Percentiles rank a stretch among this genome's conserved stretches.
These are phyloP conservation scores for Lasiodiplodia sp. DNA, from an alignment of 2,329 filamentous ascomycete species.

Conservation along the genomic window DNA sequence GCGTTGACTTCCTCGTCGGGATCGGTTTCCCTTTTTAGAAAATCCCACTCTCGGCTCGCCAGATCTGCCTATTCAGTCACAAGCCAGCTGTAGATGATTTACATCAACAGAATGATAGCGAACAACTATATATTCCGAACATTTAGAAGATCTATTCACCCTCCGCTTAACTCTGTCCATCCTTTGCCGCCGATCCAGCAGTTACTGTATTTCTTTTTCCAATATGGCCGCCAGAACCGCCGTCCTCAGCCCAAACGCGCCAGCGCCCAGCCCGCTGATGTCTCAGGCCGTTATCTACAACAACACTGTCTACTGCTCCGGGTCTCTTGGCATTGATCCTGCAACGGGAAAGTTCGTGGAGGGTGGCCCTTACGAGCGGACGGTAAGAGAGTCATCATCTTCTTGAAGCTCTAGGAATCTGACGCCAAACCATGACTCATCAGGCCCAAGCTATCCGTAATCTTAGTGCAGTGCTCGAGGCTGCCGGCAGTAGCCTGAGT, in stretches of 20 bases:
- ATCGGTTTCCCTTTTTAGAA: neutral
- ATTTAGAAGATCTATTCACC: neutral
- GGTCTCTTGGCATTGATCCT: neutral
- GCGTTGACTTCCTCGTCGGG: neutral
- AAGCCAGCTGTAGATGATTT: neutral
- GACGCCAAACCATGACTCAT: neutral
- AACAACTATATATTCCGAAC: neutral
- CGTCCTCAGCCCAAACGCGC: neutral
- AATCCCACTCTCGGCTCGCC: neutral
- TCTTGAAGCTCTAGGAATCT: neutral
- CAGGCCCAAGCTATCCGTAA: neutral
- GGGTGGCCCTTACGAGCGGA: neutral
- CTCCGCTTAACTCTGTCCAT: neutral
- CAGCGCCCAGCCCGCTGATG: constrained; percentile 7
- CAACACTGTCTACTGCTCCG: neutral
- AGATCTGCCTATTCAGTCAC: neutral
- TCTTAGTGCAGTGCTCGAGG: neutral
- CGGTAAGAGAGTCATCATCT: neutral
- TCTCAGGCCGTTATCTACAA: constrained; percentile 1
- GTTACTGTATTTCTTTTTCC: too few species aligned
- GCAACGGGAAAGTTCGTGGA: neutral
- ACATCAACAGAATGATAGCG: neutral
- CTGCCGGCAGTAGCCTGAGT: neutral
- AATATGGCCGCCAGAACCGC: neutral
- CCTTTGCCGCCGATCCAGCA: too few species aligned